phyloP scores from a whole-genome alignment of 441 rosid genomes.

The Gossypium davidsonii region DNA sequence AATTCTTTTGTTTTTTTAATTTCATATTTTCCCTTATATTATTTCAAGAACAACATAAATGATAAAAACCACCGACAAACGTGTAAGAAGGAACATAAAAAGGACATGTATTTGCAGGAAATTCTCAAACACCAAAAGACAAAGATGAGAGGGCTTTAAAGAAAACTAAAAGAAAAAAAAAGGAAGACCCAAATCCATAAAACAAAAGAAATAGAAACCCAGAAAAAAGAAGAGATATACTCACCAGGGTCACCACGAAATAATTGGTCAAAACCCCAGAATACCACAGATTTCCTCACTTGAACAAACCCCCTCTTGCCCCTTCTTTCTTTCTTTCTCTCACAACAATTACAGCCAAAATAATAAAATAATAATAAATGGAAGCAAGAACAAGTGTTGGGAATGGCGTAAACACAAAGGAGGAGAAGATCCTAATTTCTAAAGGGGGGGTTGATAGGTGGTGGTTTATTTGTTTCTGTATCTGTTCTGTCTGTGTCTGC shows the following conservation, averaged over 20 bases:
- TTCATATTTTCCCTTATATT: background rate
- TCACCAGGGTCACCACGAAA: constrained; percentile 26
- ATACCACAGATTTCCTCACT: constrained; percentile 3
- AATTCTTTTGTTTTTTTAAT: background rate
- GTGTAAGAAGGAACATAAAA: background rate
- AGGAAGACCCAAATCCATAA: background rate
- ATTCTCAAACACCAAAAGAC: background rate
- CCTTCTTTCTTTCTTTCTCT: background rate
- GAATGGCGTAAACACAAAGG: background rate
- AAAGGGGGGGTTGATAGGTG: background rate
- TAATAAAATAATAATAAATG: background rate
- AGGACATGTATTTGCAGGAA: background rate
- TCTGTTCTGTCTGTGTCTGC: background rate
- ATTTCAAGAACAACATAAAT: background rate
- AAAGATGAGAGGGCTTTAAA: background rate
- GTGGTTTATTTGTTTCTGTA: constrained; percentile 4
- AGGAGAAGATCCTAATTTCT: background rate
- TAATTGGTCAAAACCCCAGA: constrained; percentile 13
- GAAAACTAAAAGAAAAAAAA: background rate
- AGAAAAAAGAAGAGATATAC: constrained; percentile 1
- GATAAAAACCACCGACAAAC: background rate
- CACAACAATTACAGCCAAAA: background rate
- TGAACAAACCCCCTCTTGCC: background rate
- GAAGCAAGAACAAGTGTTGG: background rate
- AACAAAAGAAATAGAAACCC: background rate